Evolutionary conservation across 306 rosid genomes (phyloP), one percentile per base, ranked within the genome.

Genomic region (Cucumis hystrix): DNA sequence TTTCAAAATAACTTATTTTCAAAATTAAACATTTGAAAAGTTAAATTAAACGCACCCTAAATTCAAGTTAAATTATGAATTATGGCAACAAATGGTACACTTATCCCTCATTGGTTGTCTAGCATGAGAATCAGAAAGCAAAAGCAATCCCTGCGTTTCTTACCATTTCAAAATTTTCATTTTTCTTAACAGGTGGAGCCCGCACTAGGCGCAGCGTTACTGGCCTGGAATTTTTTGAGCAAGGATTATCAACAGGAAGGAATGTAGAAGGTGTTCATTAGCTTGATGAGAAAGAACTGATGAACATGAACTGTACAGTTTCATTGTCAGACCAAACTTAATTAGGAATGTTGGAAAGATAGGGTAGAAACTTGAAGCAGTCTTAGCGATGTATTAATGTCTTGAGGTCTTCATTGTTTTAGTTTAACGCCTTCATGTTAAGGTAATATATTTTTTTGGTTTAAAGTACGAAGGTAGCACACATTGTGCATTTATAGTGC

Each of bases 131-230:
- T 10, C 28, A 39, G 28, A 65, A 65, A 37, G 28, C 11, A 0
- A 39, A 65, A 65, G 6, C 12, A 4, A 39, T 67, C 7, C 21
- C 30, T 20, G 0, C 3, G 9, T 40, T 66, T 39, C 52, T 40
- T 10, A 67, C 30, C 0, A 6, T 61, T 23, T 25, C 63, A 5
- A 35, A 71, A 28, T 57, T 57, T 33, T 56, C 16, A 28, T 25
- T 67, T 78, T 33, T 63, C 63, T 61, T 47, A 35, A 40, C 88
- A 91, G 98, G 96, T 91, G 68, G 98, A 90, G 81, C 97, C 98
- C 78, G 98, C 98, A 13, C 88, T 91, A 41, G 98, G 98, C 6
- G 98, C 98, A 23, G 98, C 97, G 3, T 89, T 92, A 88, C 79
- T 93, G 62, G 98, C 96, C 49, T 90, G 96, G 94, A 93, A 88